Evolutionary conservation across 352 stramenopile species (phyloP), one percentile per base, ranked within the genome.

Genomic region (Peronospora farinosa): DNA sequence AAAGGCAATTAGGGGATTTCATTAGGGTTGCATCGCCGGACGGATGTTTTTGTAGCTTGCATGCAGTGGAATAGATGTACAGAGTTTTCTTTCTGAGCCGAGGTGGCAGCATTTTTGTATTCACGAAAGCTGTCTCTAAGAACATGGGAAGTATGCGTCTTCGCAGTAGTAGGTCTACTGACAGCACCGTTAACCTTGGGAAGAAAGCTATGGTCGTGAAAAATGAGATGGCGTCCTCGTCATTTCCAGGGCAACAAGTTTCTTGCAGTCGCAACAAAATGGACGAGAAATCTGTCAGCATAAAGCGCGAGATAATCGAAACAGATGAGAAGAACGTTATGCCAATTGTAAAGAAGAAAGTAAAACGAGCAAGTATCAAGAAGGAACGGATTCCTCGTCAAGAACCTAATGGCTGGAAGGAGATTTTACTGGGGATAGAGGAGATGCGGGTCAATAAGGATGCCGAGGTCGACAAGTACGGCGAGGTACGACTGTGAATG

Each of bases 401-500:
- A 8, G 54, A 78, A 35, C 81, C 78, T 13, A 45, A 46, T 28
- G 40, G 66, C 10, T 92, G 81, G 81, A 62, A 84, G 25, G 59
- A 75, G 21, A 64, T 89, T 39, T 54, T 86, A 25, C 42, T 44
- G 1, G 73, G 75, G 2, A 92, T 92, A 43, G 54, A 84, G 33
- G 57, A 72, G 41, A 92, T 92, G 78, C 76, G 81, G 7, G 71
- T 67, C 13, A 71, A 53, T 11, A 67, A 78, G 21, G 65, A 75
- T 31, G 78, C 81, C 0, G 76, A 87, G n/a, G 81, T 92, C 42
- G 81, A 92, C 36, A 71, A 69, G 27, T 69, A 78, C 44, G 78
- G 76, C 44, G 77, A 92, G 54, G 75, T 84, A 49, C 15, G 57
- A 53, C 1, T 21, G 2, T 31, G 27, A 10, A 30, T 54, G 7